phyloP scores from a whole-genome alignment of 148 eudicot species.

The Diospyros lotus region DNA sequence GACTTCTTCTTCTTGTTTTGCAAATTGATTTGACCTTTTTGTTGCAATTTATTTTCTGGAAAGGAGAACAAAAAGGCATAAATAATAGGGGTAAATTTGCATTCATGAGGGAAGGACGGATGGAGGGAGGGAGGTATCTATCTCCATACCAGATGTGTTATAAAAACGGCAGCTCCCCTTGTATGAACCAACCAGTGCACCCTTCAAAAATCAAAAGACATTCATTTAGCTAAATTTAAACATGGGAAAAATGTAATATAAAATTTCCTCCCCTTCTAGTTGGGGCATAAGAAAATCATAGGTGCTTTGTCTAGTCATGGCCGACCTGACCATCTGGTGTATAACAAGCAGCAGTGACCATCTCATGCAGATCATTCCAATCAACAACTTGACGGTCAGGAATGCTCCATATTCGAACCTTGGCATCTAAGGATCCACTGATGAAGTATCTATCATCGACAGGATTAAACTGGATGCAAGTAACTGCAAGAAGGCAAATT shows the following conservation, averaged over 20 bases:
- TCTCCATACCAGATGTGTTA: slow-evolving; percentile 60
- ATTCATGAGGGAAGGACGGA: slow-evolving; percentile 1
- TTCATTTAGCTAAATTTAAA: slow-evolving; percentile 10
- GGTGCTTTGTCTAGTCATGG: background rate
- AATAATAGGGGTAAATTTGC: background rate
- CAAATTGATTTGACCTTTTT: slow-evolving; percentile 59
- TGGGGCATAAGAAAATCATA: slow-evolving; percentile 4
- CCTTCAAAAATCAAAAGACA: slow-evolving; percentile 42
- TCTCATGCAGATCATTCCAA: slow-evolving; percentile 93
- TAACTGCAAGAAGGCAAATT: slow-evolving; percentile 51
- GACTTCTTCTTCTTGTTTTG: slow-evolving; percentile 89
- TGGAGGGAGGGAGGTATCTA: slow-evolving; percentile 15
- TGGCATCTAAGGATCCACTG: slow-evolving; percentile 92
- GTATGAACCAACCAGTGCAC: slow-evolving; percentile 91
- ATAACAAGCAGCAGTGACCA: slow-evolving; percentile 98
- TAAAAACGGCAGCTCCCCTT: slow-evolving; percentile 86
- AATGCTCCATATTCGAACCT: slow-evolving; percentile 97
- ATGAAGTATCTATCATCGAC: slow-evolving; percentile 84
- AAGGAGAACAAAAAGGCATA: slow-evolving; percentile 8
- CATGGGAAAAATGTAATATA: background rate
- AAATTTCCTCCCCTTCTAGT: background rate
- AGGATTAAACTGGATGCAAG: slow-evolving; percentile 97
- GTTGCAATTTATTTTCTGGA: slow-evolving; percentile 75
- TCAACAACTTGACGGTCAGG: slow-evolving; percentile 92
- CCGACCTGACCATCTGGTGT: slow-evolving; percentile 96